phyloP scores from a whole-genome alignment of 805 yeast genomes.

The Ogataea kodamae region DNA sequence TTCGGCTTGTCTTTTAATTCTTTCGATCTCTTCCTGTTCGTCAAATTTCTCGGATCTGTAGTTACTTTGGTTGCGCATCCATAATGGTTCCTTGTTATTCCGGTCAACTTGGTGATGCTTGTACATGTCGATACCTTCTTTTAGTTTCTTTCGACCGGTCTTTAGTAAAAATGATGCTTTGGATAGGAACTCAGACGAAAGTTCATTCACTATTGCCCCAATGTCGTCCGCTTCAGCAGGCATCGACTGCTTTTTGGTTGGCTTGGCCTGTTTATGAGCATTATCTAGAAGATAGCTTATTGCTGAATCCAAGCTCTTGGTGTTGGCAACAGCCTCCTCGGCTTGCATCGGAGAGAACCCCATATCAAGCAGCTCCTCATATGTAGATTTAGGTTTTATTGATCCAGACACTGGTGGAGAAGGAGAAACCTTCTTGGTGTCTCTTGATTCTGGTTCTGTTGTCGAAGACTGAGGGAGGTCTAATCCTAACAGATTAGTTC shows the following conservation, averaged over 20 bases:
- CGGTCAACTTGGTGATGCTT: conserved; percentile 35
- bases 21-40: conserved; percentile 45
- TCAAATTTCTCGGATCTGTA: conserved; percentile 40
- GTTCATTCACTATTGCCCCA: conserved; percentile 43
- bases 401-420: background rate
- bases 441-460: background rate
- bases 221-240: conserved; percentile 31
- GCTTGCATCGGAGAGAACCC: conserved; percentile 68
- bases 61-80: conserved; percentile 64
- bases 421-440: no score
- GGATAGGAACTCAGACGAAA: conserved; percentile 53
- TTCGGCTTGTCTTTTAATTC: conserved; percentile 35
- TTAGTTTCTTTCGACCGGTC: conserved; percentile 57
- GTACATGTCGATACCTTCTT: conserved; percentile 60
- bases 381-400: conserved; percentile 6
- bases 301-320: conserved; percentile 53
- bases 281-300: conserved; percentile 61
- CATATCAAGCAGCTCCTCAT: conserved; percentile 75
- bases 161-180: conserved; percentile 58
- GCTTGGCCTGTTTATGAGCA: conserved; percentile 38
- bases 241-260: no score
- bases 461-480: background rate
- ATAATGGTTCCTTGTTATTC: conserved; percentile 51
- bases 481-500: conserved; percentile 1
- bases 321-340: conserved; percentile 51